Conservation (phyloP, 257 asterid species). For the Salvia rosmarinus region DNA sequence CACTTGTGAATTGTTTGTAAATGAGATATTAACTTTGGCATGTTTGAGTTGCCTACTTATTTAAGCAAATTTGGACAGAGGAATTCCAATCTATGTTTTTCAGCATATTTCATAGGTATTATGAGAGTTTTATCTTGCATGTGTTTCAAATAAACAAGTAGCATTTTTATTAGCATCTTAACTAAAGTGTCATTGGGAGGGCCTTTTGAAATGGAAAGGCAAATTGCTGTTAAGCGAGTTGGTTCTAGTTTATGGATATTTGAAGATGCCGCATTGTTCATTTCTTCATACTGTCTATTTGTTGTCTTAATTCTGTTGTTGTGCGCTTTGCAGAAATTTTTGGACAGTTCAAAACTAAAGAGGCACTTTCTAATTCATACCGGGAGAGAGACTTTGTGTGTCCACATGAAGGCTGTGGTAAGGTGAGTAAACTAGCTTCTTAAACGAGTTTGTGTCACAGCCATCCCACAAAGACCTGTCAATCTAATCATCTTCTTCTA, state of each 20-base stretch:
- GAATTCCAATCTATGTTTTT: background rate
- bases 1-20: background rate
- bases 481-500: slow-evolving; percentile 5
- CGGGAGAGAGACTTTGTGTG: slow-evolving; percentile 97
- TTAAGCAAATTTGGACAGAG: background rate
- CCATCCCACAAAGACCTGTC: background rate
- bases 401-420: slow-evolving; percentile 99
- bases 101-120: background rate
- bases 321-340: slow-evolving; percentile 81
- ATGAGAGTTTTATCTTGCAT: background rate
- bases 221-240: background rate
- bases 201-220: background rate
- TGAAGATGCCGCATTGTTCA: background rate
- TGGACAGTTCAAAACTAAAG: slow-evolving; percentile 97
- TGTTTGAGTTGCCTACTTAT: background rate
- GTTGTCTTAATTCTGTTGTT: slow-evolving; percentile 21
- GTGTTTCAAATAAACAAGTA: background rate
- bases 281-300: slow-evolving; percentile 1
- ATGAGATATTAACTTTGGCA: background rate
- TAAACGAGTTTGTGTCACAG: slow-evolving; percentile 9
- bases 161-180: background rate
- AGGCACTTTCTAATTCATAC: slow-evolving; percentile 96
- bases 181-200: background rate
- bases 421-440: slow-evolving; percentile 59
- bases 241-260: background rate